Conservation (phyloP, 192 early-diverging fungal genomes). For the Diversispora eburnea region DNA sequence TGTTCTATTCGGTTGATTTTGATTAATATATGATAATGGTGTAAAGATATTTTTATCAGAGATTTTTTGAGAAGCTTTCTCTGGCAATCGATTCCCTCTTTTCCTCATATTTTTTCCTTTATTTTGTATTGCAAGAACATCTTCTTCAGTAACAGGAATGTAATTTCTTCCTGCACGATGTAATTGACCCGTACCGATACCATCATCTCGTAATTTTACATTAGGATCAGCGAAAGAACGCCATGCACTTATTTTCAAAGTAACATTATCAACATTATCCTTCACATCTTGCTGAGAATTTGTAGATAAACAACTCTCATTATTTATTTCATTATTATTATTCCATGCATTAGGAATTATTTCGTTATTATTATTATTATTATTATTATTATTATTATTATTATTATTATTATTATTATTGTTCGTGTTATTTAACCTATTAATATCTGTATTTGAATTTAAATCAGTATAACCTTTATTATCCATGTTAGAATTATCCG, state of each 20-base stretch:
- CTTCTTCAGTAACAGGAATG: slow-evolving; percentile 4
- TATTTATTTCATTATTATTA: not conserved
- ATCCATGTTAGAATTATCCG: not conserved
- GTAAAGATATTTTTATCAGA: not conserved
- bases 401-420: too few relatives aligned
- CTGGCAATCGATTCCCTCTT: not conserved
- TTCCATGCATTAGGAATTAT: not conserved
- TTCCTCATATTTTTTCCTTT: slow-evolving; percentile 1
- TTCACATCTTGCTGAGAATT: not conserved
- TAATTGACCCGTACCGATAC: slow-evolving; percentile 13
- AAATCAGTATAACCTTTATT: not conserved
- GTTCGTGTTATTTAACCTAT: not conserved
- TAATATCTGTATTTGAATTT: not conserved
- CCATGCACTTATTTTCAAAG: not conserved
- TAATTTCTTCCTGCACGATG: slow-evolving; percentile 20
- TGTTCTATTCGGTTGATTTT: too few relatives aligned
- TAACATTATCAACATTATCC: not conserved
- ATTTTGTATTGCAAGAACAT: slow-evolving; percentile 12
- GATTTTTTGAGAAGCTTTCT: not conserved
- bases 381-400: not conserved
- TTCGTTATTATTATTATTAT: not conserved
- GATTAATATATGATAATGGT: too few relatives aligned
- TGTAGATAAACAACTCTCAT: not conserved
- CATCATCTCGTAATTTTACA: not conserved
- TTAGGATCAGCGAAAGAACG: slow-evolving; percentile 8